phyloP scores from a whole-genome alignment of 2,329 filamentous ascomycete species.

The Nemania serpens region DNA sequence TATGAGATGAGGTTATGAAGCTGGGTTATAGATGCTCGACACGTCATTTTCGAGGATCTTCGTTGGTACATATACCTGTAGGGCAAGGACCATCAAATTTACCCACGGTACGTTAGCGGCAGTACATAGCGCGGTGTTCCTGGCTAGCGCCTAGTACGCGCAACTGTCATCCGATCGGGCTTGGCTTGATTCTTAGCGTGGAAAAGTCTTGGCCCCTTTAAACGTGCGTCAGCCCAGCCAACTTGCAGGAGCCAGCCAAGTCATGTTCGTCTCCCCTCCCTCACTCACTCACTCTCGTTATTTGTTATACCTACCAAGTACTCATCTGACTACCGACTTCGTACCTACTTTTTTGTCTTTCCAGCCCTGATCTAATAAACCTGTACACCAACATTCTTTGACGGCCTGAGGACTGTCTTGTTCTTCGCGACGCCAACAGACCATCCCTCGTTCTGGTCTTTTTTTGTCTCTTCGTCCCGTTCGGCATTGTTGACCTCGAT shows the following conservation, averaged over 20 bases:
- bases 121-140: too few relatives aligned
- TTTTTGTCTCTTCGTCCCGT: background rate
- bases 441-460: slow-evolving; percentile 27
- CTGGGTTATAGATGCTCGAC: too few relatives aligned
- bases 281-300: slow-evolving; percentile 9
- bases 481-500: background rate
- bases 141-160: background rate
- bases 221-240: slow-evolving; percentile 25
- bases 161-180: slow-evolving; percentile 8
- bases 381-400: slow-evolving; percentile 16
- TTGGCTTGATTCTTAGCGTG: slow-evolving; percentile 2
- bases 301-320: too few relatives aligned
- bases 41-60: too few relatives aligned
- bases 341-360: background rate
- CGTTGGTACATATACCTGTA: too few relatives aligned
- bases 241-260: background rate
- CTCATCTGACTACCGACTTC: too few relatives aligned
- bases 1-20: too few relatives aligned
- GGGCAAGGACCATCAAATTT: too few relatives aligned
- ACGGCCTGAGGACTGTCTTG: slow-evolving; percentile 4
- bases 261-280: background rate
- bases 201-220: slow-evolving; percentile 28
- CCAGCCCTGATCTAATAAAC: background rate
- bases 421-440: slow-evolving; percentile 6
- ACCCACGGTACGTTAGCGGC: too few relatives aligned